These are phyloP conservation scores for Groenewaldozyma tartarivorans DNA, from an alignment of 805 yeast genomes.

Conservation along the genomic window DNA sequence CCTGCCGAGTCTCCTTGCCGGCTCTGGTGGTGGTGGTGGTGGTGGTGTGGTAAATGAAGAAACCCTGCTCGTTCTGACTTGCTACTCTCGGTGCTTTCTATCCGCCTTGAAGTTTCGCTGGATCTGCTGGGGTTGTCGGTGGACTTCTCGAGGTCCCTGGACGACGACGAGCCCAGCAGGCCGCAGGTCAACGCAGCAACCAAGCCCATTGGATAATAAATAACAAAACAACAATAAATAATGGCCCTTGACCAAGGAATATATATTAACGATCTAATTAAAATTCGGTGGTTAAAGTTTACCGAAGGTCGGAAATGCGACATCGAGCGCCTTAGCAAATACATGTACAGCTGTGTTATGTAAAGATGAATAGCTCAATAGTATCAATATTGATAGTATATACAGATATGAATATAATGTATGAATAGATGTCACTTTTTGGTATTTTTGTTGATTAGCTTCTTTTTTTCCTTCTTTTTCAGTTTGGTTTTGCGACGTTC, in stretches of 20 bases:
- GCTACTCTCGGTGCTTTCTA: background rate
- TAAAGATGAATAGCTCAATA: slow-evolving; percentile 27
- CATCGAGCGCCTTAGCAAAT: background rate
- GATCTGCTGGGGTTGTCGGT: too few species aligned
- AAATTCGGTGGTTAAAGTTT: background rate
- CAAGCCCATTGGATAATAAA: background rate
- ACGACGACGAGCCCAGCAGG: background rate
- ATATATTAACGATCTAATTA: background rate
- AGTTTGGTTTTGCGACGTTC: slow-evolving; percentile 75
- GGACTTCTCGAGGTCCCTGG: background rate
- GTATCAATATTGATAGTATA: slow-evolving; percentile 34
- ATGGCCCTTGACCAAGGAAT: too few species aligned
- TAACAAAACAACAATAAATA: background rate
- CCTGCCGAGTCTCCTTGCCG: background rate
- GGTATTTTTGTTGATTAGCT: slow-evolving; percentile 41
- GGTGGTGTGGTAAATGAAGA: background rate
- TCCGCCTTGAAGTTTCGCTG: background rate
- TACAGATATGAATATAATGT: background rate
- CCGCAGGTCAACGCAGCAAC: background rate
- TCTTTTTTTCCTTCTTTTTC: slow-evolving; percentile 76
- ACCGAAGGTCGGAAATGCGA: background rate
- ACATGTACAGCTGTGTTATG: background rate
- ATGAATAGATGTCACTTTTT: background rate
- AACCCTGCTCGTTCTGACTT: background rate
- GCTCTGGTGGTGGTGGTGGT: background rate